Percentiles rank a stretch among this genome's conserved stretches.
phyloP scores from a whole-genome alignment of 2,329 filamentous ascomycete species.

The Fusarium ambrosium region DNA sequence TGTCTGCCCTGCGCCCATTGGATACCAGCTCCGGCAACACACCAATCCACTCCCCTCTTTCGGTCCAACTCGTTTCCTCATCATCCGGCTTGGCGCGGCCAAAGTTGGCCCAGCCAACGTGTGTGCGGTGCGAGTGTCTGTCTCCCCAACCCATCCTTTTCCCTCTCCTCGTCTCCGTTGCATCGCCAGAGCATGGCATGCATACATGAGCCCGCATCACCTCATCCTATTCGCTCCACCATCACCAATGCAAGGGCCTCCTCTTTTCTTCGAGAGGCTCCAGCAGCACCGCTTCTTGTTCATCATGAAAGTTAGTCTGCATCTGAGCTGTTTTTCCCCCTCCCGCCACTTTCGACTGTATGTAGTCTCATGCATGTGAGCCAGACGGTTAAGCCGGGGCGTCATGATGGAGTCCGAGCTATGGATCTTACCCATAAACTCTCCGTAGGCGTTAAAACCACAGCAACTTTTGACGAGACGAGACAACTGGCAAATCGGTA shows the following conservation, averaged over 20 bases:
- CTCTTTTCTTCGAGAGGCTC: background rate
- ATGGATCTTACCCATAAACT: background rate
- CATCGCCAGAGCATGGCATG: constrained; percentile 7
- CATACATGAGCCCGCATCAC: constrained; percentile 37
- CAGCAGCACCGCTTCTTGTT: background rate
- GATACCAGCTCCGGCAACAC: background rate
- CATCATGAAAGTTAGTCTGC: background rate
- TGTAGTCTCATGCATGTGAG: constrained; percentile 4
- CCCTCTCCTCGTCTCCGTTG: background rate
- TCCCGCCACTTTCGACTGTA: background rate
- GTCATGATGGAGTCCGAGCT: constrained; percentile 2
- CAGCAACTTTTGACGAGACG: constrained; percentile 5
- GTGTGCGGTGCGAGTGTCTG: background rate
- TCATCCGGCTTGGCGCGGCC: constrained; percentile 37
- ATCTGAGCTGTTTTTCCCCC: background rate
- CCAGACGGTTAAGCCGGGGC: constrained; percentile 7
- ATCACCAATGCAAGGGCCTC: constrained; percentile 37
- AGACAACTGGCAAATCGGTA: background rate
- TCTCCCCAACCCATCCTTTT: constrained; percentile 1
- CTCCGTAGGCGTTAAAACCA: background rate
- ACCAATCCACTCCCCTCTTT: constrained; percentile 6
- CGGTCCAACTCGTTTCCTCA: constrained; percentile 27
- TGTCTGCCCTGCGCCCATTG: background rate
- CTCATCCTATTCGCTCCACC: constrained; percentile 31
- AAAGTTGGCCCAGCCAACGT: background rate